These are phyloP conservation scores for Aquilaria yunnanensis DNA, from an alignment of 345 rosid species.

Conservation along the genomic window DNA sequence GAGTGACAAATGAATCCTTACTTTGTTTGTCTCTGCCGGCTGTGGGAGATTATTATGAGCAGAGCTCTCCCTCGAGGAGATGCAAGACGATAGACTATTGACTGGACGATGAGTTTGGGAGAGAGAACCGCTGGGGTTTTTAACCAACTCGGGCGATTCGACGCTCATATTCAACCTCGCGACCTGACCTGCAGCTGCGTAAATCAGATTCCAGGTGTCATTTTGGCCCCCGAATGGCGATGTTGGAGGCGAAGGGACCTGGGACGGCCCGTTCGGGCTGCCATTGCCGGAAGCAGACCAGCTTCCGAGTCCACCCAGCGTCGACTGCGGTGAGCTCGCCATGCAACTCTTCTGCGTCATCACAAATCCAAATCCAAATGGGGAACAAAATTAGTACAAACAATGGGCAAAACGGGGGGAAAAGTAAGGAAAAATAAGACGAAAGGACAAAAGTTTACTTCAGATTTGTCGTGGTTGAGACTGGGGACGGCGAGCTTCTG, in stretches of 20 bases:
- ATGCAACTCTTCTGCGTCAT: conserved; percentile 19
- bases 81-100: conserved; percentile 16
- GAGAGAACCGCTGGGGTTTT: conserved; percentile 11
- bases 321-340: conserved; percentile 70
- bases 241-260: conserved; percentile 49
- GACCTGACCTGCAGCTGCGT: conserved; percentile 74
- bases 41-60: background rate
- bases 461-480: conserved; percentile 16
- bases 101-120: conserved; percentile 12
- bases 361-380: background rate
- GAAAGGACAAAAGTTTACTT: conserved; percentile 18
- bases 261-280: conserved; percentile 44
- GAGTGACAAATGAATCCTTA: background rate
- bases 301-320: conserved; percentile 47
- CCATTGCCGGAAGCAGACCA: conserved; percentile 34
- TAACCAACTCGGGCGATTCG: conserved; percentile 15
- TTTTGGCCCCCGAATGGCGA: conserved; percentile 35
- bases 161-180: conserved; percentile 43
- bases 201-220: conserved; percentile 51
- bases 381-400: background rate
- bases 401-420: too few species aligned
- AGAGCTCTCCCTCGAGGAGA: conserved; percentile 13
- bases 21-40: conserved; percentile 14
- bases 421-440: background rate
- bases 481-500: conserved; percentile 34